A percentile compares a stretch with the other conserved stretches of the same genome.
phyloP scores from a whole-genome alignment of 2,329 filamentous ascomycete genomes.

The Penicillium thymicola region DNA sequence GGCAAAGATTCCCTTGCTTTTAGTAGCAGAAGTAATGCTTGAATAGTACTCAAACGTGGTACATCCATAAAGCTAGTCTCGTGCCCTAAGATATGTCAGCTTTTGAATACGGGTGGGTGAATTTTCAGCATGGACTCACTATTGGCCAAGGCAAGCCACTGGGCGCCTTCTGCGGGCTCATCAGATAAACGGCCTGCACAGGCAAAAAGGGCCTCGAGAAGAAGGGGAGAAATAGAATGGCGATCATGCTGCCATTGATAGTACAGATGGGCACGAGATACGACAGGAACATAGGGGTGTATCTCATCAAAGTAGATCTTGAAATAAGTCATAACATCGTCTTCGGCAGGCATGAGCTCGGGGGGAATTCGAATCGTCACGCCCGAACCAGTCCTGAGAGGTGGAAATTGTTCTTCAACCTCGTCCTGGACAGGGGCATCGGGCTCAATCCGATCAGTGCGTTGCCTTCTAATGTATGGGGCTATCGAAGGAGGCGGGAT shows the following conservation, averaged over 20 bases:
- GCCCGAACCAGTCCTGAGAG: slow-evolving; percentile 65
- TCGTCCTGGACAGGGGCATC: slow-evolving; percentile 63
- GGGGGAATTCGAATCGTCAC: slow-evolving; percentile 82
- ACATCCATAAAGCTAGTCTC: slow-evolving; percentile 92
- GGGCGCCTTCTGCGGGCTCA: slow-evolving; percentile 77
- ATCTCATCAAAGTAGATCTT: slow-evolving; percentile 87
- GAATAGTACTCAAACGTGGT: slow-evolving; percentile 83
- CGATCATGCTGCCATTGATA: slow-evolving; percentile 84
- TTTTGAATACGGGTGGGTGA: slow-evolving; percentile 5
- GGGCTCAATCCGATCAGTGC: slow-evolving; percentile 48
- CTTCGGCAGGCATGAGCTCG: slow-evolving; percentile 87
- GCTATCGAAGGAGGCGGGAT: slow-evolving; percentile 48
- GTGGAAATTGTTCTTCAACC: slow-evolving; percentile 66
- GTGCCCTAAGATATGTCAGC: slow-evolving; percentile 60
- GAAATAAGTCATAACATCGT: slow-evolving; percentile 78
- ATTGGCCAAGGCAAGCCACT: slow-evolving; percentile 87
- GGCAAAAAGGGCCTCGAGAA: slow-evolving; percentile 87
- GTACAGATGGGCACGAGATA: slow-evolving; percentile 79
- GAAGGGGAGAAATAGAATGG: slow-evolving; percentile 79
- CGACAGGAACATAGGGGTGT: slow-evolving; percentile 86
- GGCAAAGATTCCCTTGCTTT: slow-evolving; percentile 91
- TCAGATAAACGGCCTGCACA: slow-evolving; percentile 81
- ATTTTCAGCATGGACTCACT: slow-evolving; percentile 52
- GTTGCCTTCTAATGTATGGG: slow-evolving; percentile 74
- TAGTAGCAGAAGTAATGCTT: slow-evolving; percentile 79